These are phyloP conservation scores for Elymus sibiricus DNA, from an alignment of 176 grass and related monocot species.

Conservation along the genomic window DNA sequence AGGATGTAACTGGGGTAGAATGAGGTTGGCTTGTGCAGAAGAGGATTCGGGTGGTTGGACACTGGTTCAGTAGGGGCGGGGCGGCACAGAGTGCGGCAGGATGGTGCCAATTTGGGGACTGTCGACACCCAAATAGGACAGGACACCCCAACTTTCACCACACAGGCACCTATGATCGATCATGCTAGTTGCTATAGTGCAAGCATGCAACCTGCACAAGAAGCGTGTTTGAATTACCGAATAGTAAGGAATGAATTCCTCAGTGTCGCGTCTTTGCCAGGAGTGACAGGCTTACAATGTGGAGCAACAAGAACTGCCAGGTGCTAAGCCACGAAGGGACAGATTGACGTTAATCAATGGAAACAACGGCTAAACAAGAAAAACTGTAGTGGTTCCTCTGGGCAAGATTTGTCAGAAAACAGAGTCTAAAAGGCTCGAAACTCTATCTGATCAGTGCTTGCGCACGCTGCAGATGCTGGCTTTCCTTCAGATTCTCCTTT, in stretches of 20 bases:
- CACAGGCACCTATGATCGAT: too few species aligned
- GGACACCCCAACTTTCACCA: too few species aligned
- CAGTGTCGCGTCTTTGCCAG: neutral
- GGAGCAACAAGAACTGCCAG: too few species aligned
- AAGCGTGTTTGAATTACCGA: neutral
- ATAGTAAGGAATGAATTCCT: neutral
- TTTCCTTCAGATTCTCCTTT: constrained; percentile 48
- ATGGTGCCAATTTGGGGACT: too few species aligned
- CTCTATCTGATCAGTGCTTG: constrained; percentile 44
- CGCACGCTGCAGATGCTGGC: constrained; percentile 19
- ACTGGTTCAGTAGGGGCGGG: too few species aligned
- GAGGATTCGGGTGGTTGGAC: too few species aligned
- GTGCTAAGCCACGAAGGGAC: neutral
- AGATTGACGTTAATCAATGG: neutral
- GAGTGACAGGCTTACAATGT: too few species aligned
- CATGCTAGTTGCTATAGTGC: too few species aligned
- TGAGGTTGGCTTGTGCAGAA: too few species aligned
- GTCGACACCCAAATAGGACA: too few species aligned
- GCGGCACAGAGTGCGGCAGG: too few species aligned
- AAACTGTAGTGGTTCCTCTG: neutral
- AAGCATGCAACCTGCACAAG: neutral
- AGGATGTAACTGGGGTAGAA: too few species aligned
- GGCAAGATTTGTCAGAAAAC: neutral
- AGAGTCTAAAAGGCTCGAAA: neutral
- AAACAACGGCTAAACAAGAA: neutral